Percentiles rank a stretch among this genome's conserved stretches.
These are phyloP conservation scores for Backusella psychrophila DNA, from an alignment of 192 early-diverging fungal species.

Conservation along the genomic window DNA sequence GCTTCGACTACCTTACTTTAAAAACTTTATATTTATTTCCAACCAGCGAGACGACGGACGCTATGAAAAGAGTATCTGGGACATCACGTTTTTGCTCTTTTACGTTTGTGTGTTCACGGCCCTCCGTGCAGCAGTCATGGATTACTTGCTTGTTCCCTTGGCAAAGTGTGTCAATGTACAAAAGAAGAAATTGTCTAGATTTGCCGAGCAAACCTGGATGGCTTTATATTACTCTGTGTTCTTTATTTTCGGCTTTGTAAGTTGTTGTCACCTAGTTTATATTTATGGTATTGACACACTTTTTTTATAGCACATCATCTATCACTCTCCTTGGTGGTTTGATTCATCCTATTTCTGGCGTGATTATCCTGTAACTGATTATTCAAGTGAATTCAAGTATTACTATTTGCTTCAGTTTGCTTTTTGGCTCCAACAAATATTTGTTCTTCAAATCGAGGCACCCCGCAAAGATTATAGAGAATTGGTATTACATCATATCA, in stretches of 20 bases:
- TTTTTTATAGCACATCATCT: conserved; percentile 53
- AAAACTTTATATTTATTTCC: conserved; percentile 30
- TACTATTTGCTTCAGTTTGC: conserved; percentile 59
- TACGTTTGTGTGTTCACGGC: conserved; percentile 66
- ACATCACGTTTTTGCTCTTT: conserved; percentile 62
- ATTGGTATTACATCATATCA: conserved; percentile 57
- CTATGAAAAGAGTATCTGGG: conserved; percentile 56
- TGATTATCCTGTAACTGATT: conserved; percentile 51
- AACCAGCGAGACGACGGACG: conserved; percentile 30
- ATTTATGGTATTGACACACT: background rate
- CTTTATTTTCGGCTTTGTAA: conserved; percentile 58
- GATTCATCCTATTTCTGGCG: conserved; percentile 52
- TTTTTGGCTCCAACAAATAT: conserved; percentile 61
- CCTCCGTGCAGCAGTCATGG: conserved; percentile 53
- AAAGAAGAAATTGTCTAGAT: conserved; percentile 49
- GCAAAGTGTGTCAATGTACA: conserved; percentile 22
- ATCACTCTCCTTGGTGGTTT: conserved; percentile 62
- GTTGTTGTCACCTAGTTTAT: background rate
- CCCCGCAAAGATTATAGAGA: conserved; percentile 59
- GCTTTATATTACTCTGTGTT: conserved; percentile 65
- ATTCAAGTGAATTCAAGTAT: conserved; percentile 47
- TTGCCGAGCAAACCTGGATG: conserved; percentile 73
- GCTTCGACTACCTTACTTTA: conserved; percentile 27
- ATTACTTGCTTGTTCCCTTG: conserved; percentile 45
- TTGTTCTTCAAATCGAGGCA: conserved; percentile 56